A percentile compares a stretch with the other conserved stretches of the same genome.
phyloP scores from a whole-genome alignment of 2,329 filamentous ascomycete genomes.

The Nothophaeocryptopus gaeumannii region DNA sequence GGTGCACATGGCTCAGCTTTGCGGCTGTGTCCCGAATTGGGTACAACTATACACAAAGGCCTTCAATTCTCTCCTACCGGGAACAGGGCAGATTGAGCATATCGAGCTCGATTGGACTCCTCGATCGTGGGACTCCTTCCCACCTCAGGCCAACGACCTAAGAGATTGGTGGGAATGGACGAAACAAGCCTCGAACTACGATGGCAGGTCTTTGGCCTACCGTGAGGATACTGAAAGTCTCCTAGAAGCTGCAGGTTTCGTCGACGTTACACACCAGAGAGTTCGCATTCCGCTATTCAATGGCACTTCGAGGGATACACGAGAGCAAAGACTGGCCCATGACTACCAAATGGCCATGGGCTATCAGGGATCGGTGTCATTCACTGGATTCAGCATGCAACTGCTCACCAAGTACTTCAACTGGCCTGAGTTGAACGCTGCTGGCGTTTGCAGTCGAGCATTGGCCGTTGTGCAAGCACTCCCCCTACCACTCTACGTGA shows the following conservation, averaged over 20 bases:
- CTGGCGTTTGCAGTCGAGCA: conserved; percentile 63
- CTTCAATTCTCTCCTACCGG: conserved; percentile 69
- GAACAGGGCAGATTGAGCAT: conserved; percentile 75
- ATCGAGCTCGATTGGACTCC: conserved; percentile 84
- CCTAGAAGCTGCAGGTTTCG: conserved; percentile 71
- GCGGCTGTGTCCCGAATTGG: conserved; percentile 77
- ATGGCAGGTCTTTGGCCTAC: conserved; percentile 64
- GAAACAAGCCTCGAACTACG: conserved; percentile 60
- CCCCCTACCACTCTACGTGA: conserved; percentile 56
- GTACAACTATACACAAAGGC: conserved; percentile 66
- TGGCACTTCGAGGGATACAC: conserved; percentile 61
- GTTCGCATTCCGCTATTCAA: conserved; percentile 62
- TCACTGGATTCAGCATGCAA: conserved; percentile 30
- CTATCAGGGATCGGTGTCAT: conserved; percentile 22
- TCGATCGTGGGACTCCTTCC: conserved; percentile 56
- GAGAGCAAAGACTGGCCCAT: conserved; percentile 66
- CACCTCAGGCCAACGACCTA: conserved; percentile 55
- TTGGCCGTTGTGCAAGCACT: conserved; percentile 19
- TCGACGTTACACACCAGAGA: conserved; percentile 67
- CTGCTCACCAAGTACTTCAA: conserved; percentile 61
- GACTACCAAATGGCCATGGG: conserved; percentile 81
- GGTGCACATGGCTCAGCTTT: conserved; percentile 76
- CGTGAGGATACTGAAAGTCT: conserved; percentile 59
- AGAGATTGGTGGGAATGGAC: conserved; percentile 68
- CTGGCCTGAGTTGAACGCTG: conserved; percentile 60